phyloP scores from a whole-genome alignment of 2,329 filamentous ascomycete species.

The Aspergillus versicolor region DNA sequence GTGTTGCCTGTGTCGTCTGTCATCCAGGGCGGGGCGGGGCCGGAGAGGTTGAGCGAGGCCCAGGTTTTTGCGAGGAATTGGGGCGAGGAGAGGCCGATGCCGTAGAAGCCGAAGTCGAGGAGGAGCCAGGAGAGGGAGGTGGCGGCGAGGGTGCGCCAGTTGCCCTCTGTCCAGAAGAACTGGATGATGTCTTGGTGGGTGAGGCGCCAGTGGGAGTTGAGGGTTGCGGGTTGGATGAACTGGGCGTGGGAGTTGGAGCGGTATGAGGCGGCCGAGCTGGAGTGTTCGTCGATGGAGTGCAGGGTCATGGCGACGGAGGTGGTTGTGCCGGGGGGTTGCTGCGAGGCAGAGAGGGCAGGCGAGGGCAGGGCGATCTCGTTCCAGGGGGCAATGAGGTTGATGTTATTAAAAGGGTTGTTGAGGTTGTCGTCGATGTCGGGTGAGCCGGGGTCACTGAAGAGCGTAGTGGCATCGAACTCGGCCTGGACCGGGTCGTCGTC shows the following conservation, averaged over 20 bases:
- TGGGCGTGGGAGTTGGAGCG: slow-evolving; percentile 23
- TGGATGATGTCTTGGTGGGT: slow-evolving; percentile 39
- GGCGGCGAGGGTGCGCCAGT: slow-evolving; percentile 44
- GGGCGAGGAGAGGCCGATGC: slow-evolving; percentile 50
- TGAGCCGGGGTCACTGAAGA: slow-evolving; percentile 48
- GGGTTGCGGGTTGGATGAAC: slow-evolving; percentile 35
- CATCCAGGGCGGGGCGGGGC: slow-evolving; percentile 35
- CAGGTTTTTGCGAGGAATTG: slow-evolving; percentile 44
- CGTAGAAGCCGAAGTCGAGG: slow-evolving; percentile 59
- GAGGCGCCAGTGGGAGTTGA: slow-evolving; percentile 44
- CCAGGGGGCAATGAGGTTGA: slow-evolving; percentile 19
- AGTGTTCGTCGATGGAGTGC: slow-evolving; percentile 22
- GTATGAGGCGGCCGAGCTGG: slow-evolving; percentile 3
- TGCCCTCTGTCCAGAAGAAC: slow-evolving; percentile 45
- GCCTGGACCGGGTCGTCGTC: slow-evolving; percentile 61
- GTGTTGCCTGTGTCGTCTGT: slow-evolving; percentile 39
- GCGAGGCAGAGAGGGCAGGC: not conserved
- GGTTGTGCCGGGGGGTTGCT: not conserved
- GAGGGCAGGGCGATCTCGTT: slow-evolving; percentile 9
- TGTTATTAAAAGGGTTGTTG: not conserved
- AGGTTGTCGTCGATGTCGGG: slow-evolving; percentile 15
- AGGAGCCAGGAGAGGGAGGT: slow-evolving; percentile 55
- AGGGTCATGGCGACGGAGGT: slow-evolving; percentile 25
- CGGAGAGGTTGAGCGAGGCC: slow-evolving; percentile 32
- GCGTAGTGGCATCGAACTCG: slow-evolving; percentile 58